Evolutionary conservation across 179 eudicot species (phyloP).

Genomic region (Beta macrorhiza): DNA sequence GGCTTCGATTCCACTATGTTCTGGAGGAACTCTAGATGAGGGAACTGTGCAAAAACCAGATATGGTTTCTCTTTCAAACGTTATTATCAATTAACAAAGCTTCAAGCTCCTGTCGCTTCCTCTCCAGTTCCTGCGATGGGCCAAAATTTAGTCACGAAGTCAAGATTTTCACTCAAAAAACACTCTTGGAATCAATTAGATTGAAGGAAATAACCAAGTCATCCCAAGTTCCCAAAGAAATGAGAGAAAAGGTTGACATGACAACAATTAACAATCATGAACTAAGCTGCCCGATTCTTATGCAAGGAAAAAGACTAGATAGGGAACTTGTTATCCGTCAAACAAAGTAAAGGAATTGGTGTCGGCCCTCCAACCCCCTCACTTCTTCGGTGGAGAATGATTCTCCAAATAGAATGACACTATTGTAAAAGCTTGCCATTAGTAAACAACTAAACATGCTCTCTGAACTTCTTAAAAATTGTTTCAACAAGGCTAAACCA

Average conservation of each 20-base stretch:
- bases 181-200: not conserved
- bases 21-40: not conserved
- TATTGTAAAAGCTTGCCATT: no score
- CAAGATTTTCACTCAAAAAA: not conserved
- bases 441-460: not conserved
- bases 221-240: not conserved
- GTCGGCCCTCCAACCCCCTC: no score
- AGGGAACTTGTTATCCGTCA: no score
- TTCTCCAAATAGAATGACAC: no score
- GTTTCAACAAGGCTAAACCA: not conserved
- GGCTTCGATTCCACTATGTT: not conserved
- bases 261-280: not conserved
- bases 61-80: slow-evolving; percentile 14
- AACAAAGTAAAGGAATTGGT: no score
- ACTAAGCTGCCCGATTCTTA: not conserved
- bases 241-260: not conserved
- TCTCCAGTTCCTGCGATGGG: slow-evolving; percentile 42
- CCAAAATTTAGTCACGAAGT: not conserved
- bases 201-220: not conserved
- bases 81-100: slow-evolving; percentile 31
- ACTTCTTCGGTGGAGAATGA: no score
- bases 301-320: not conserved
- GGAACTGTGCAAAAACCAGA: not conserved
- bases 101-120: slow-evolving; percentile 39
- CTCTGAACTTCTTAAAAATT: not conserved